A percentile compares a stretch with the other conserved stretches of the same genome.
Conservation (phyloP, 2,329 filamentous ascomycete species). For the Fulvia fulva region DNA sequence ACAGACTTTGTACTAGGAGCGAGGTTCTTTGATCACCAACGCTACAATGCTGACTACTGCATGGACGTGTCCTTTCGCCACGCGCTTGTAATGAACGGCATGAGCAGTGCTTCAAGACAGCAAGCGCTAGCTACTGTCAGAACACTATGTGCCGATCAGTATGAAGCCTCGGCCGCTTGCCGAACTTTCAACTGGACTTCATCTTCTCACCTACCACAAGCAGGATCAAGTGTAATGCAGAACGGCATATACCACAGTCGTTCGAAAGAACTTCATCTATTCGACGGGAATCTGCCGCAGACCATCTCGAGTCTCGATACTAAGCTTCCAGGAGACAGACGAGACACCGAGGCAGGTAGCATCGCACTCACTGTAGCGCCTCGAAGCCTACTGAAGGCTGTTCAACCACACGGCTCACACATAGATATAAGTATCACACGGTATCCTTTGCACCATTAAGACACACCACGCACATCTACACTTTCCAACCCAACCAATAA, state of each 20-base stretch:
- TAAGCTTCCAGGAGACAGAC: not conserved
- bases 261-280: not conserved
- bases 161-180: not conserved
- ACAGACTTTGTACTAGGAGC: not conserved
- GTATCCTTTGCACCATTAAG: not conserved
- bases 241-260: not conserved
- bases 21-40: not conserved
- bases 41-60: not conserved
- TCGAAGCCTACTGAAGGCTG: not conserved
- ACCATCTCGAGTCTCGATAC: not conserved
- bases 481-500: constrained; percentile 6
- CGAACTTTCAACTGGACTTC: not conserved
- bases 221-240: not conserved
- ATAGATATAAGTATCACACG: not conserved
- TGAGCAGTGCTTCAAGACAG: not conserved
- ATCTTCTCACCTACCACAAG: not conserved
- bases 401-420: too few relatives aligned
- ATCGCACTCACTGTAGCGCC: too few relatives aligned
- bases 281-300: not conserved
- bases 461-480: not conserved
- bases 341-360: not conserved
- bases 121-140: not conserved
- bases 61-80: not conserved
- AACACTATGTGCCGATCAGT: not conserved
- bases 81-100: not conserved